Base-by-base conservation (phyloP, 192 early-diverging fungal species). In the Haplosporangium gracile region DNA sequence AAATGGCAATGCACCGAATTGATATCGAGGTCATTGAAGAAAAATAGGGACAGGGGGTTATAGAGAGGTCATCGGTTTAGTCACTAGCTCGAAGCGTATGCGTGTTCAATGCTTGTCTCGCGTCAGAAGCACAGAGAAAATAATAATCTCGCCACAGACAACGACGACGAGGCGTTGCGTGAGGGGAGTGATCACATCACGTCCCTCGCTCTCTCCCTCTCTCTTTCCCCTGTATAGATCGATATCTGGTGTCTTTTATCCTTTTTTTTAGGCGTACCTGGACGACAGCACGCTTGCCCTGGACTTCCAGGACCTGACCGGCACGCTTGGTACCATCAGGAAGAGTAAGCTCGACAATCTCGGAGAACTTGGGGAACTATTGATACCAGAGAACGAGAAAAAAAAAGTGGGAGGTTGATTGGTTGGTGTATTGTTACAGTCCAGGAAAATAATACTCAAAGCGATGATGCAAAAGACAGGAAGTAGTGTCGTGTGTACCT, bases 271-370 rank as follows among this genome's bases (percentile, higher is more conserved):
- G 60, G 29, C 60, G 75, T 84, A 96, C 97, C 92, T 99, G 97
- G 77, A 99, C 97, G 63, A 99, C 91, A 42, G 98, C 99, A 63
- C 94, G 93, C 89, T 97, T 97, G 75, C 99, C 99, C 81, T 96
- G 95, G 70, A 99, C 96, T 91, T 99, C 99, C 68, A 99, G 93
- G 53, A 99, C 99, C 88, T 99, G 97, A 68, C 99, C 99, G 22
- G 97, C 93, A 68, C 99, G 96, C 88, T 95, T 94, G 71, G 96
- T 92, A 72, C 99, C 99, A 88, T 99, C 98, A 26, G 99, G 99
- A 51, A 99, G 94, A 22, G 98, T 99, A 43, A 99, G 90, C 72
- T 96, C 94, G 49, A 99, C 98, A 88, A 99, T 99, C 89, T 99
- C 99, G 8, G 95, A 95, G 89, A 97, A 99, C 89, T 97, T 97